Percentiles rank a stretch among this genome's conserved stretches.
phyloP scores from a whole-genome alignment of 106 monocot species.

The Dendrobium chrysotoxum region DNA sequence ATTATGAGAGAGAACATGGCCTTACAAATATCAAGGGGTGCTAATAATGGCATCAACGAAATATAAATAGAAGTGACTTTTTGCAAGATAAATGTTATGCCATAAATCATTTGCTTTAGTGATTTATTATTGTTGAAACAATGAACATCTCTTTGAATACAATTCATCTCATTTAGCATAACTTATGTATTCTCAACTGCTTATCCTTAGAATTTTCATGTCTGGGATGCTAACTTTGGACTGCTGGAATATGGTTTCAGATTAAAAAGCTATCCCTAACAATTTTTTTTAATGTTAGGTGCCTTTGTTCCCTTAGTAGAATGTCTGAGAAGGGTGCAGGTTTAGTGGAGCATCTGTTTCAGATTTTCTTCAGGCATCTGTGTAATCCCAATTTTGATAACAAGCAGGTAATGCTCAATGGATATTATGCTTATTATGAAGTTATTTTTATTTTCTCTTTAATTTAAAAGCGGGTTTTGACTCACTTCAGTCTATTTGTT shows the following conservation, averaged over 20 bases:
- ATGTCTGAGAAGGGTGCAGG: conserved; percentile 65
- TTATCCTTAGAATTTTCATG: not conserved
- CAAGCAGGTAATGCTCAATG: conserved; percentile 47
- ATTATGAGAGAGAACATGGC: too few species aligned
- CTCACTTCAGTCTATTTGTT: not conserved
- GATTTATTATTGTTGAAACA: not conserved
- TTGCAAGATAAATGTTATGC: not conserved
- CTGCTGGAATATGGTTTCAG: not conserved
- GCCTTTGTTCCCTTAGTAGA: conserved; percentile 86
- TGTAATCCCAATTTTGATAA: conserved; percentile 51
- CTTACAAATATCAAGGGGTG: not conserved
- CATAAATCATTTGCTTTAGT: not conserved
- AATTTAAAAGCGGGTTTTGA: not conserved
- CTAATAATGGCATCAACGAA: not conserved
- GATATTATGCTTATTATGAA: not conserved
- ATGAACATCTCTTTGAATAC: not conserved
- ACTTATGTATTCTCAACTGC: not conserved
- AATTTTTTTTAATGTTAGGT: conserved; percentile 36
- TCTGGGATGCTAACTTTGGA: conserved; percentile 1
- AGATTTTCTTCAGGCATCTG: conserved; percentile 74
- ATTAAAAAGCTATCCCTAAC: not conserved
- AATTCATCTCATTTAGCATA: not conserved
- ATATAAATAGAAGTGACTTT: not conserved
- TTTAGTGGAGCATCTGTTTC: conserved; percentile 68
- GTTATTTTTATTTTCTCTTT: not conserved